Base-by-base conservation (phyloP, 2,329 filamentous ascomycete genomes). In the Truncatella angustata region DNA sequence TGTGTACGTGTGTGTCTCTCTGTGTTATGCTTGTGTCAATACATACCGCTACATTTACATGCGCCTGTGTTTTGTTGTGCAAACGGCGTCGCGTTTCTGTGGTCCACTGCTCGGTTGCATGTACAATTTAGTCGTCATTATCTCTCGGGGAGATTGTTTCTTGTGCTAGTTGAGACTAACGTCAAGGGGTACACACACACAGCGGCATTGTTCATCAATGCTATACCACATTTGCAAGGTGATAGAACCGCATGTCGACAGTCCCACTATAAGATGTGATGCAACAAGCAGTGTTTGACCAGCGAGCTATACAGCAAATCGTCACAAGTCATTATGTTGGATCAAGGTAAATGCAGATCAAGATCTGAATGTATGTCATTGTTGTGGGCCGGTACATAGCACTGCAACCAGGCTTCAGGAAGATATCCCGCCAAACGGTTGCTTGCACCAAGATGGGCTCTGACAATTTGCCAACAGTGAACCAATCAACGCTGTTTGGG, bases 381-480 rank as follows among this genome's bases (percentile, higher is more conserved):
- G 43, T 46, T 12, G 28, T 14, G 43, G 28, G 11, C 28, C 6
- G 60, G 60, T 55, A 58, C 56, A 56, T 59, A 49, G 60, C 59
- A 65, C 59, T 58, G 55, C 49, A 51, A 54, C 60, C 54, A 60
- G 56, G 56, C 56, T 61, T 28, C 42, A 61, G 58, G 60, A 58
- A 57, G 58, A 53, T 56, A 52, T 58, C 58, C 58, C 34, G 47
- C 48, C 60, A 32, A 35, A 11, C 63, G 64, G 63, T 20, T 64
- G 50, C 60, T 52, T 64, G 64, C 65, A 67, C 64, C 54, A 55
- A 51, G 56, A 58, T 56, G 58, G 59, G 54, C 51, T 55, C 54
- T 53, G 55, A 57, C 54, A 58, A 59, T 36, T 66, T 63, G 65
- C 64, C 62, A 65, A 64, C 64, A 53, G 53, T 57, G 55, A 57